These are phyloP conservation scores for Cercophora samala DNA, from an alignment of 495 filamentous ascomycete species.

Conservation along the genomic window DNA sequence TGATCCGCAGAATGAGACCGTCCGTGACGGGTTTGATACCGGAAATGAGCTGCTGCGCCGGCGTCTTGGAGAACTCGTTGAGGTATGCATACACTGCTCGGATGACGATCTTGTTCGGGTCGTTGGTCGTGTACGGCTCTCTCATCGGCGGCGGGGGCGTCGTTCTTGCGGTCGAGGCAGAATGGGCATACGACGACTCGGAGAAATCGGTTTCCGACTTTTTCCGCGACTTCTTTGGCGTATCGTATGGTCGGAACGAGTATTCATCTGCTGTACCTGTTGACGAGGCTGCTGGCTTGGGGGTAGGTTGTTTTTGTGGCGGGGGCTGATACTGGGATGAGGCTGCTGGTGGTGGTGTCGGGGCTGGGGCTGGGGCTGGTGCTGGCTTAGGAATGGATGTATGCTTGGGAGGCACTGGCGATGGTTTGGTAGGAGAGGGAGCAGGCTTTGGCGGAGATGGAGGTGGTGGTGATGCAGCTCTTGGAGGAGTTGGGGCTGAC, in stretches of 20 bases:
- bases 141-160: conserved; percentile 77
- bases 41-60: conserved; percentile 75
- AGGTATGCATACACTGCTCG: conserved; percentile 87
- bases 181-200: conserved; percentile 79
- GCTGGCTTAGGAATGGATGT: conserved; percentile 32
- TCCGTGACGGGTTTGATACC: conserved; percentile 75
- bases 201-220: conserved; percentile 66
- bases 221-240: conserved; percentile 55
- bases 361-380: conserved; percentile 9
- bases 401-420: conserved; percentile 25
- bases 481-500: conserved; percentile 13
- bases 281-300: conserved; percentile 45
- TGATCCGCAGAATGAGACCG: conserved; percentile 79
- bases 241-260: conserved; percentile 82
- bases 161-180: conserved; percentile 76
- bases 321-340: conserved; percentile 4
- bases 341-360: background rate
- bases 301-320: conserved; percentile 23
- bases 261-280: conserved; percentile 62
- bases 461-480: conserved; percentile 17
- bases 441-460: conserved; percentile 16
- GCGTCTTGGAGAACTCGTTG: conserved; percentile 75
- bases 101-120: conserved; percentile 92
- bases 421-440: conserved; percentile 16
- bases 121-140: conserved; percentile 72